Conservation (phyloP, 1,139 yeast species). For the Suhomyces chickasaworum region DNA sequence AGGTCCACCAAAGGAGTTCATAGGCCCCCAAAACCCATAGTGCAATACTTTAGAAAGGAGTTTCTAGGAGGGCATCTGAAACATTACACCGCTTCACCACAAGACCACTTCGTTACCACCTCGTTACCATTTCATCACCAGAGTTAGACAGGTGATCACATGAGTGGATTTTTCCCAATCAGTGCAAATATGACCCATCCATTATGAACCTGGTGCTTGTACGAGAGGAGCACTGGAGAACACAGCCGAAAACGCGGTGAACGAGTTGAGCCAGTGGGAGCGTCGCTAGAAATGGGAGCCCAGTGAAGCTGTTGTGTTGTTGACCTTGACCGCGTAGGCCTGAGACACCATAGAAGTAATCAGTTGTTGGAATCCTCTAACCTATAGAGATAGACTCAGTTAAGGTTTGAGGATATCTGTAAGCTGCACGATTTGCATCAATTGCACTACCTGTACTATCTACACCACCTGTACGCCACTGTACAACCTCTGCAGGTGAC, state of each 20-base stretch:
- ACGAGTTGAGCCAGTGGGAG: not conserved
- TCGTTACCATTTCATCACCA: not conserved
- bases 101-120: slow-evolving; percentile 1
- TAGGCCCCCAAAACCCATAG: too few species aligned
- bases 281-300: not conserved
- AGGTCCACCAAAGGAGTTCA: too few species aligned
- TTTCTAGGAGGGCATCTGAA: too few species aligned
- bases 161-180: not conserved
- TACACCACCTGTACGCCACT: not conserved
- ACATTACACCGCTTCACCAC: not conserved
- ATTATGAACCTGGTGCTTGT: slow-evolving; percentile 7
- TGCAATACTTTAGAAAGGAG: too few species aligned
- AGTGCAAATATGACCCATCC: not conserved
- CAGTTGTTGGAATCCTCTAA: too few species aligned
- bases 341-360: too few species aligned
- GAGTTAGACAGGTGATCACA: too few species aligned
- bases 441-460: too few species aligned
- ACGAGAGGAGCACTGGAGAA: not conserved
- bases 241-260: slow-evolving; percentile 7
- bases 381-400: too few species aligned
- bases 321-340: not conserved
- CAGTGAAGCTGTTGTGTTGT: too few species aligned
- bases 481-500: not conserved
- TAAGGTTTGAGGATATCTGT: too few species aligned
- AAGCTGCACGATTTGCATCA: too few species aligned